A percentile compares a stretch with the other conserved stretches of the same genome.
These are phyloP conservation scores for Barnettozyma pratensis DNA, from an alignment of 805 yeast genomes.

Conservation along the genomic window DNA sequence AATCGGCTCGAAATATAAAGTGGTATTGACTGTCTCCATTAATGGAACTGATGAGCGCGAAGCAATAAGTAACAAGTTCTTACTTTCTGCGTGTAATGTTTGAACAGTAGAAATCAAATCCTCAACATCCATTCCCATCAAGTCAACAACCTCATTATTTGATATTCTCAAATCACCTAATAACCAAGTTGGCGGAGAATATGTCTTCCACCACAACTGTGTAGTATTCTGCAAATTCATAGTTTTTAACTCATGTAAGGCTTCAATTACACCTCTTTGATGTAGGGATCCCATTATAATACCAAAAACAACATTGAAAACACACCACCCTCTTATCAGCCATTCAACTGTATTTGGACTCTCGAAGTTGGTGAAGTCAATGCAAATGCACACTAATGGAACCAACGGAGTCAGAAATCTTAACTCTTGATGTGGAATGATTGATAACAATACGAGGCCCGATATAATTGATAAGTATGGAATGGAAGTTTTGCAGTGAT, in stretches of 20 bases:
- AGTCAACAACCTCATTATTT: slow-evolving; percentile 32
- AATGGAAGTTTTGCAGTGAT: slow-evolving; percentile 36
- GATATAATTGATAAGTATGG: slow-evolving; percentile 59
- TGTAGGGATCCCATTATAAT: slow-evolving; percentile 75
- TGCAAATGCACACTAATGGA: slow-evolving; percentile 62
- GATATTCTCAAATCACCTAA: slow-evolving; percentile 27
- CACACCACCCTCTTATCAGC: slow-evolving; percentile 43
- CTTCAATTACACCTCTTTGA: slow-evolving; percentile 85
- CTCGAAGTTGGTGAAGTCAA: slow-evolving; percentile 36
- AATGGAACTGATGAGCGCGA: slow-evolving; percentile 23
- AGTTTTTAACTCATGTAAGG: slow-evolving; percentile 38
- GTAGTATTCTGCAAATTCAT: slow-evolving; percentile 28
- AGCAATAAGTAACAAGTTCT: slow-evolving; percentile 12
- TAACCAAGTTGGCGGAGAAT: slow-evolving; percentile 90
- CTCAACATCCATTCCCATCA: slow-evolving; percentile 39
- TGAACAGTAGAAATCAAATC: slow-evolving; percentile 22
- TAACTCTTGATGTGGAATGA: slow-evolving; percentile 90
- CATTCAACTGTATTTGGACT: slow-evolving; percentile 14
- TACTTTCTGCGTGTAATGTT: slow-evolving; percentile 7
- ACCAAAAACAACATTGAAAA: slow-evolving; percentile 57
- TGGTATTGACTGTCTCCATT: slow-evolving; percentile 12
- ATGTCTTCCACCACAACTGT: slow-evolving; percentile 89
- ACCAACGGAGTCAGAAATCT: slow-evolving; percentile 76
- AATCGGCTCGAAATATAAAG: slow-evolving; percentile 14
- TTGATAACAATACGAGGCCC: slow-evolving; percentile 57